phyloP scores from a whole-genome alignment of 2,329 filamentous ascomycete genomes.

The Diaporthe ilicicola region DNA sequence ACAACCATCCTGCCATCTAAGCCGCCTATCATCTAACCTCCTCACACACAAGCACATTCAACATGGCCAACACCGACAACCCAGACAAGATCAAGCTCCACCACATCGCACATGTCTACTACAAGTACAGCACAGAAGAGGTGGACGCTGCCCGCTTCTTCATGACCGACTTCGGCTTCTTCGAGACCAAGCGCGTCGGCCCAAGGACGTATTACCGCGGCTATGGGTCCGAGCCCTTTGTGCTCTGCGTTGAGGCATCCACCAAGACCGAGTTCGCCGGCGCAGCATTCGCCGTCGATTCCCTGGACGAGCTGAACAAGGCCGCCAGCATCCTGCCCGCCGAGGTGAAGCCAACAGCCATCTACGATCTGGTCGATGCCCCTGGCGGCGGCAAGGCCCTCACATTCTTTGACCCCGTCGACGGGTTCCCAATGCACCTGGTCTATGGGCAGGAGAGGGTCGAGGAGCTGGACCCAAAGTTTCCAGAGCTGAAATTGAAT shows the following conservation, averaged over 20 bases:
- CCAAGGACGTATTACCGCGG: slow-evolving; percentile 66
- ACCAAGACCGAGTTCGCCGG: slow-evolving; percentile 62
- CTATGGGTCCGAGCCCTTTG: slow-evolving; percentile 67
- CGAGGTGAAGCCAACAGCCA: slow-evolving; percentile 55
- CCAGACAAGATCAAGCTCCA: slow-evolving; percentile 47
- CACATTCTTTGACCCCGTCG: slow-evolving; percentile 60
- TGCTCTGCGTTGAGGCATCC: slow-evolving; percentile 62
- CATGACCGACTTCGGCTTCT: slow-evolving; percentile 59
- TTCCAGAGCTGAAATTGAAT: slow-evolving; percentile 55
- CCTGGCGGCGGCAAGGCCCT: slow-evolving; percentile 62
- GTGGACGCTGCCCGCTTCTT: slow-evolving; percentile 52
- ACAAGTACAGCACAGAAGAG: slow-evolving; percentile 58
- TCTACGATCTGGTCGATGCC: slow-evolving; percentile 58
- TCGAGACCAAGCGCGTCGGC: slow-evolving; percentile 46
- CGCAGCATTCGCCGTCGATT: slow-evolving; percentile 65
- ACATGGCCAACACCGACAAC: slow-evolving; percentile 34
- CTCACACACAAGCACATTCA: slow-evolving; percentile 23
- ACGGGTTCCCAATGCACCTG: slow-evolving; percentile 66
- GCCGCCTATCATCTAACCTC: too few relatives aligned
- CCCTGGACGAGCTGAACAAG: slow-evolving; percentile 60
- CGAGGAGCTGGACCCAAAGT: slow-evolving; percentile 47
- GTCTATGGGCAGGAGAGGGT: slow-evolving; percentile 60
- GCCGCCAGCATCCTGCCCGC: slow-evolving; percentile 56
- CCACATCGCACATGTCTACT: slow-evolving; percentile 56
- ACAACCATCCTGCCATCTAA: background rate